Conservation (phyloP, 1,284 basidiomycete species). For the Cystobasidiaceae sp. region DNA sequence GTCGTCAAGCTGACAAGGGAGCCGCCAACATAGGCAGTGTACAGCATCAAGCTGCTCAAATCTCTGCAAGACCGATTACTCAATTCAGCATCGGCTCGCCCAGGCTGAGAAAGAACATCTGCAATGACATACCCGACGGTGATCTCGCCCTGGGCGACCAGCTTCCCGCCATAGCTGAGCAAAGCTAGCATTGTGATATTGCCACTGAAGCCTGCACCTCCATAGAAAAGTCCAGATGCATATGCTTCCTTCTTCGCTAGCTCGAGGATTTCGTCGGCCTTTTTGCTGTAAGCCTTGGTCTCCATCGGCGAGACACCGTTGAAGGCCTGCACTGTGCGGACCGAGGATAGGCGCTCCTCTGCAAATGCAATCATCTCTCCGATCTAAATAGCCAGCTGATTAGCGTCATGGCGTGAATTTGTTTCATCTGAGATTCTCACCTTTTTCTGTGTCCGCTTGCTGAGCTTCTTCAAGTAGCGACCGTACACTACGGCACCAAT, state of each 20-base stretch:
- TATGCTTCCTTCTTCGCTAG: constrained; percentile 83
- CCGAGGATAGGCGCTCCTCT: constrained; percentile 84
- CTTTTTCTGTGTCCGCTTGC: constrained; percentile 86
- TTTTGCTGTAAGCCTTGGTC: constrained; percentile 52
- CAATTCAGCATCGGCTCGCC: not conserved
- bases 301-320: constrained; percentile 70
- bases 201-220: constrained; percentile 51
- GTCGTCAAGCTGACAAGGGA: constrained; percentile 44
- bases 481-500: constrained; percentile 95
- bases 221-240: constrained; percentile 88
- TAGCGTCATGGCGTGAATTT: constrained; percentile 3
- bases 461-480: constrained; percentile 84
- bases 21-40: constrained; percentile 83
- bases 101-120: not conserved
- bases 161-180: constrained; percentile 86
- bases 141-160: constrained; percentile 80
- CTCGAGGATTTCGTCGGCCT: constrained; percentile 64
- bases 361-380: constrained; percentile 53
- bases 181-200: constrained; percentile 86
- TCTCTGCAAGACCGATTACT: constrained; percentile 48
- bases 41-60: constrained; percentile 81
- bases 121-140: constrained; percentile 64
- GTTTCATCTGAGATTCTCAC: constrained; percentile 50
- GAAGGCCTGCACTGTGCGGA: constrained; percentile 88
- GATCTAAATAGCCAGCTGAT: constrained; percentile 7